Evolutionary conservation across 2,329 filamentous ascomycete species (phyloP).

Genomic region (Paecilomyces variotii): DNA sequence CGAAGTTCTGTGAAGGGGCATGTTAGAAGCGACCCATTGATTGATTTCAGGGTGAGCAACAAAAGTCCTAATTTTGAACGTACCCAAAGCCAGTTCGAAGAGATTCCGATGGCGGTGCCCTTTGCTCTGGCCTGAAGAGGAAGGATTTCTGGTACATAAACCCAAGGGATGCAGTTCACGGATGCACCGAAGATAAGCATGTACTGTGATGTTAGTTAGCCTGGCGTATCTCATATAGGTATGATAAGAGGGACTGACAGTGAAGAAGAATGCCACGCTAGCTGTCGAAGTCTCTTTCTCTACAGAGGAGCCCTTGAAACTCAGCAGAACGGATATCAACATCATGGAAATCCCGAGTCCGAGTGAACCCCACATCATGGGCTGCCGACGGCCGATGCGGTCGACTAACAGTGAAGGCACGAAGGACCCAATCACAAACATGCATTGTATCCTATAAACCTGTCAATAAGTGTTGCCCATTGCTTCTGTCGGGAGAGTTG

Average conservation of each 20-base stretch:
- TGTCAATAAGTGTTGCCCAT: neutral
- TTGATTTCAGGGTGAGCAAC: no score
- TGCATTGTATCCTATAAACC: constrained; percentile 20
- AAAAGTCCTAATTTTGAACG: neutral
- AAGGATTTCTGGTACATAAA: constrained; percentile 44
- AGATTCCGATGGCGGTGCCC: constrained; percentile 43
- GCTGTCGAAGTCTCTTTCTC: constrained; percentile 37
- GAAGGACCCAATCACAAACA: constrained; percentile 35
- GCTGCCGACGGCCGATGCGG: constrained; percentile 29
- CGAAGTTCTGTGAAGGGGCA: constrained; percentile 33
- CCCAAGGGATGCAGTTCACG: constrained; percentile 44
- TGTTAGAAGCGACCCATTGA: neutral
- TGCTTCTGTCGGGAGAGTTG: neutral
- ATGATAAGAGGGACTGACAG: constrained; percentile 12
- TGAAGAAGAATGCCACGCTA: constrained; percentile 45
- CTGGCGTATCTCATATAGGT: neutral
- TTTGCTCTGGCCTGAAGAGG: constrained; percentile 44
- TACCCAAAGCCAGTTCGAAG: constrained; percentile 42
- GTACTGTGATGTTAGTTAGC: constrained; percentile 12
- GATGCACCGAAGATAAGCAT: constrained; percentile 38
- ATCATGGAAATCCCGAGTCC: constrained; percentile 34
- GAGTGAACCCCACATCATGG: constrained; percentile 30
- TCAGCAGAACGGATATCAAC: constrained; percentile 33
- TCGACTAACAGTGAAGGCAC: constrained; percentile 41
- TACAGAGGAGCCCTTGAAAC: constrained; percentile 31